Percentiles rank a stretch among this genome's conserved stretches.
phyloP scores from a whole-genome alignment of 73 alveolate genomes.

The Tetrahymena malaccensis region DNA sequence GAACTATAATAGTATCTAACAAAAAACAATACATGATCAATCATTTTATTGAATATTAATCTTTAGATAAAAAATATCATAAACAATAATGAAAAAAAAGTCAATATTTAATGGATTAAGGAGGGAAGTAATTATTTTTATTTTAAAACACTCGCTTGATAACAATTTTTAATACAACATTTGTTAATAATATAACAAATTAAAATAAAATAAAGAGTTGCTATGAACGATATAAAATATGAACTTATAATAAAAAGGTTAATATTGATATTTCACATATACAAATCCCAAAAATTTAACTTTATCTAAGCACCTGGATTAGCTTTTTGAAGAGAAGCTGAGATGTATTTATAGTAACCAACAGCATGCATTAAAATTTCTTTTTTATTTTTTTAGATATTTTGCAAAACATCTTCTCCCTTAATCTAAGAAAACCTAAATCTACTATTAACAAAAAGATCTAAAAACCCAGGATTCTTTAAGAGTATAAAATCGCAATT shows the following conservation, averaged over 20 bases:
- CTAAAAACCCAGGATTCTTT: not conserved
- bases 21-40: not conserved
- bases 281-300: not conserved
- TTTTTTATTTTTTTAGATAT: not conserved
- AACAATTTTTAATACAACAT: too few relatives aligned
- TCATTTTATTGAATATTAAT: not conserved
- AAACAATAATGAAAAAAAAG: too few relatives aligned
- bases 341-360: not conserved
- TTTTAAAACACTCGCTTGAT: too few relatives aligned
- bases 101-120: too few relatives aligned
- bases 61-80: too few relatives aligned
- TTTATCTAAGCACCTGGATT: not conserved
- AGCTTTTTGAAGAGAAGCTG: not conserved
- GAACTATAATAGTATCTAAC: not conserved
- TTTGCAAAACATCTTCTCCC: not conserved
- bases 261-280: not conserved
- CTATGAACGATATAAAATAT: not conserved
- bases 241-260: not conserved
- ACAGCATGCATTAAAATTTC: not conserved
- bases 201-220: too few relatives aligned
- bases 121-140: not conserved
- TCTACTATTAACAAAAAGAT: not conserved
- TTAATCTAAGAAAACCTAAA: not conserved
- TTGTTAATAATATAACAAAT: too few relatives aligned
- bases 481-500: not conserved